Base-by-base conservation (phyloP, 1,284 basidiomycete genomes). In the Melampsora occidentalis region DNA sequence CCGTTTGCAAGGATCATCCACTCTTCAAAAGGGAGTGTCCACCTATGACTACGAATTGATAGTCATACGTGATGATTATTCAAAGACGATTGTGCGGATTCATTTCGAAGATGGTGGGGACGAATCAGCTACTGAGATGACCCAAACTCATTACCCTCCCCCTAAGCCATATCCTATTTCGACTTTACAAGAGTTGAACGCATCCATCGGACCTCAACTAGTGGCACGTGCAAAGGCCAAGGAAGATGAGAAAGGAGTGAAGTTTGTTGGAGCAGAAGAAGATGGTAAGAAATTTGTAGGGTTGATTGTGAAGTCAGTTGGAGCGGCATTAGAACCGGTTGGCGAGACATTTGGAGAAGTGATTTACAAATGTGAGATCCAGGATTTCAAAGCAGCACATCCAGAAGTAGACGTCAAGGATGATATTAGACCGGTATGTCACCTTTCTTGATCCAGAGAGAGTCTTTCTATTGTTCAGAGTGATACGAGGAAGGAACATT, bases 61-160 rank as follows among this genome's bases (percentile, higher is more conserved):
- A 12, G 71, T 73, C 3, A 73, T 73, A 16, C 35, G 71, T 46
- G 71, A 73, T 66, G 71, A 73, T 73, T 73, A 73, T 48, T 73
- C 71, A 18, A 73, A 73, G 51, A 73, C 71, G 63, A 49, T 73
- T 14, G 71, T 73, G 2, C 63, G 63, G 14, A 64, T 73, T n/a
- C 49, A 73, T 33, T 73, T 73, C 63, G 71, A 64, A 59, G 71
- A 73, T 53, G 31, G 59, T 33, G 71, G 66, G 9, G 71, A 66
- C 48, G 71, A 73, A 66, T 73, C 71, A 14, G 28, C 31, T 10
- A 73, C 71, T 39, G 71, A 73, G 64, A 65, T 73, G 53, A 66
- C 62, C 16, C 71, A 73, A 59, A 39, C 62, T 35, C 71, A 73
- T 49, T 73, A 57, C 25, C 71, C 62, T 7, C 71, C 71, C 35